A percentile compares a stretch with the other conserved stretches of the same genome.
These are phyloP conservation scores for Colletotrichum orchidophilum DNA, from an alignment of 2,329 filamentous ascomycete species.

Conservation along the genomic window DNA sequence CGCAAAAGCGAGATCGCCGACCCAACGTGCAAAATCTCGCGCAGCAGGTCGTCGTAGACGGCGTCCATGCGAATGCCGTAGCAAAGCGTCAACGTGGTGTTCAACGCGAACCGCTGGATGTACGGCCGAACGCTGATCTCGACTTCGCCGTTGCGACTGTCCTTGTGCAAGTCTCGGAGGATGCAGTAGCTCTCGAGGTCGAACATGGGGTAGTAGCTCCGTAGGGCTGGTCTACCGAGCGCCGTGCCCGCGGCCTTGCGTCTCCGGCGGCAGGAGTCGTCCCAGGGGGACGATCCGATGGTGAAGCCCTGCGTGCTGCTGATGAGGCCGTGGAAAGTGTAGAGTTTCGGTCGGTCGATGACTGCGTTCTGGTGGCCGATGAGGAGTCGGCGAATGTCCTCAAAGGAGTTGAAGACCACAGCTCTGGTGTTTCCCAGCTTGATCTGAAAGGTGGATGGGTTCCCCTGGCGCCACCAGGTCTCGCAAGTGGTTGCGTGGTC, in stretches of 20 bases:
- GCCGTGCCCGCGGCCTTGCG: conserved; percentile 83
- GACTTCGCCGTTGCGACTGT: conserved; percentile 70
- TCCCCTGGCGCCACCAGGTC: conserved; percentile 68
- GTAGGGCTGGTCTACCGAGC: conserved; percentile 78
- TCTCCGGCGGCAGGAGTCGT: conserved; percentile 80
- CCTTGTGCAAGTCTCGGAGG: conserved; percentile 64
- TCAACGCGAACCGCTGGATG: conserved; percentile 80
- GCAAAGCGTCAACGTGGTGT: conserved; percentile 80
- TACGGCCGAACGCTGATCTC: conserved; percentile 72
- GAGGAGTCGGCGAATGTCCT: conserved; percentile 78
- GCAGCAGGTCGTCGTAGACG: conserved; percentile 71
- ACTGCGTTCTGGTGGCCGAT: conserved; percentile 81
- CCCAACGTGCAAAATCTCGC: conserved; percentile 81
- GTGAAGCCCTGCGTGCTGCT: conserved; percentile 82
- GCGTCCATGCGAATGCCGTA: conserved; percentile 82
- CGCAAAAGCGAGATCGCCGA: conserved; percentile 79
- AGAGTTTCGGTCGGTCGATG: conserved; percentile 80
- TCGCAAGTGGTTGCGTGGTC: conserved; percentile 64
- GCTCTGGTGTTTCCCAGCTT: conserved; percentile 75
- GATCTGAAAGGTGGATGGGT: conserved; percentile 70
- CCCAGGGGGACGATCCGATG: conserved; percentile 86
- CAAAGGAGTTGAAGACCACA: conserved; percentile 82
- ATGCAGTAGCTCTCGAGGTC: conserved; percentile 67
- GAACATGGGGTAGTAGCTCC: conserved; percentile 84
- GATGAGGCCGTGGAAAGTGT: conserved; percentile 84